Evolutionary conservation across 2,329 filamentous ascomycete species (phyloP), one percentile per base, ranked within the genome.

Genomic region (Diaporthe sp.): DNA sequence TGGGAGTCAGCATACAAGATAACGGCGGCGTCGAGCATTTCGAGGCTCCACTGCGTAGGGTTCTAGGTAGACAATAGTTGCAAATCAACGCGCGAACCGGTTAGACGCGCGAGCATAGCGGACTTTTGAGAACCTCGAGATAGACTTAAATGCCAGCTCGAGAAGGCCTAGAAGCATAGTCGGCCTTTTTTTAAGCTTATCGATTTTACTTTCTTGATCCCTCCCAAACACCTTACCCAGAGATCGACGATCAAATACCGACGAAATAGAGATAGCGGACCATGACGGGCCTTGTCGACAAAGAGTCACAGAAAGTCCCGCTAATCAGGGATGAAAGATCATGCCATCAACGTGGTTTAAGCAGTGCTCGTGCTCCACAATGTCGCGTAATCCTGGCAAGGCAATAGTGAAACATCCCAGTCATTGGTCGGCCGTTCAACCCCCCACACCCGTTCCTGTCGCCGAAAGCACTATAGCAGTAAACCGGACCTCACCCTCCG

Each of bases 401-500:
- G 5, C 22, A 22, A 28, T 40, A 12, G 47, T 54, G 47, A 54
- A 68, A 54, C 64, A 54, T 38, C 25, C 15, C 8, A 22, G n/a
- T 68, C 22, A 68, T 68, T 68, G 64, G 64, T 47, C 25, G 4
- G 22, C 33, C 8, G 60, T n/a, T 25, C n/a, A 10, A 33, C 60
- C 40, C 52, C 60, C 33, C 52, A 17, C 17, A 4, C 52, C 52
- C 52, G 52, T 54, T 54, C 22, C n/a, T 28, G 33, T 22, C 15
- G 33, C 64, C 17, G 22, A 38, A 25, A 54, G 10, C 33, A 68
- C 64, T 22, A 54, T 28, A 28, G 19, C 10, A 68, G 64, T 54
- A 68, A 54, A 0, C 54, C 45, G 64, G 64, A 68, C 19, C 35
- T 30, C 33, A 30, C 64, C 47, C 64, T 68, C 64, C 64, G 64